Conservation (phyloP, 306 rosid genomes). For the Ceratonia siliqua region DNA sequence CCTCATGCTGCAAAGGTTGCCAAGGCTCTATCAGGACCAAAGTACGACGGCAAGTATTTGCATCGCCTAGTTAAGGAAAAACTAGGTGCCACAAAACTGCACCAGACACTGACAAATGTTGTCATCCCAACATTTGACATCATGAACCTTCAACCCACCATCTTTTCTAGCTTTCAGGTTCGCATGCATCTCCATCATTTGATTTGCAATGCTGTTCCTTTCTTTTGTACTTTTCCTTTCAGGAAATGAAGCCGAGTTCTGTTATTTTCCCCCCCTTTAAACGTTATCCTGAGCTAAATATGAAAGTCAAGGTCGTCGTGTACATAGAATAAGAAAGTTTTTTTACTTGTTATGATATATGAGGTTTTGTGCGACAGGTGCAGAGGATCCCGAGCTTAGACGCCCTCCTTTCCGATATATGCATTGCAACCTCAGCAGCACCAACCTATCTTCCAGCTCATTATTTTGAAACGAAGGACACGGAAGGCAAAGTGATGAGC, state of each 20-base stretch:
- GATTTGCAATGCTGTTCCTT: not conserved
- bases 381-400: conserved; percentile 30
- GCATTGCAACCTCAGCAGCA: conserved; percentile 61
- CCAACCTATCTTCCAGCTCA: conserved; percentile 64
- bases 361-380: conserved; percentile 18
- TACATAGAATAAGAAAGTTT: not conserved
- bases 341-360: not conserved
- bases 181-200: not conserved
- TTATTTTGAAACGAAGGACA: conserved; percentile 37
- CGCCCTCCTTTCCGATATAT: conserved; percentile 52
- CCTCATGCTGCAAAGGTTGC: conserved; percentile 6
- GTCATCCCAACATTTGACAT: conserved; percentile 64
- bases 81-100: conserved; percentile 40
- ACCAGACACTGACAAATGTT: conserved; percentile 52
- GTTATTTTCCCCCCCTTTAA: not conserved
- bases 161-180: conserved; percentile 59
- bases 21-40: conserved; percentile 48
- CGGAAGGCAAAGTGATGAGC: conserved; percentile 6
- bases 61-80: conserved; percentile 41
- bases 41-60: conserved; percentile 53
- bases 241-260: not conserved
- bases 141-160: conserved; percentile 52
- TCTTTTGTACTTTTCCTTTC: too few relatives aligned
- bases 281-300: too few relatives aligned
- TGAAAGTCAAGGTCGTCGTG: too few relatives aligned